Evolutionary conservation across 2,329 filamentous ascomycete genomes (phyloP).

Genomic region (Elsinoe necatrix): DNA sequence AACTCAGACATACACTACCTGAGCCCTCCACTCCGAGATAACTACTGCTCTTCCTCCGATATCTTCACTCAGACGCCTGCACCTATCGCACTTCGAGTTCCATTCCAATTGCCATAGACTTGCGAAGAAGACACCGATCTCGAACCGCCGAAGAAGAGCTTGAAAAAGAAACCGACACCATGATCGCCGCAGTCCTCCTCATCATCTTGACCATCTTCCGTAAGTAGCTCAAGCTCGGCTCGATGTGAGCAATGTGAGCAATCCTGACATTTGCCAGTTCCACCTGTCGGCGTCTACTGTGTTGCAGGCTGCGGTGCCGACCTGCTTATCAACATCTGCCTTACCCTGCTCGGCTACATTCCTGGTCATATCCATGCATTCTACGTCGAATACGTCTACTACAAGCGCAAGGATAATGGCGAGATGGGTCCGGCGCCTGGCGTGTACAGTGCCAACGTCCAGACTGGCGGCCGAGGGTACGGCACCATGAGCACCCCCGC

Average conservation of each 20-base stretch:
- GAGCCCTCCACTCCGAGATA: too few relatives aligned
- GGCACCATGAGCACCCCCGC: slow-evolving; percentile 25
- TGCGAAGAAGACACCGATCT: neutral
- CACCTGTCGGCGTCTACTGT: slow-evolving; percentile 42
- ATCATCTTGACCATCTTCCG: slow-evolving; percentile 40
- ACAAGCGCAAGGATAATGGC: slow-evolving; percentile 59
- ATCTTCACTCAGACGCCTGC: neutral
- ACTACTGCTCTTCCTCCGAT: too few relatives aligned
- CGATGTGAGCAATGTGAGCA: neutral
- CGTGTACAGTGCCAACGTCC: slow-evolving; percentile 64
- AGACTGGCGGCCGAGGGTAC: slow-evolving; percentile 50
- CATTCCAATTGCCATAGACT: neutral
- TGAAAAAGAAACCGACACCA: slow-evolving; percentile 16
- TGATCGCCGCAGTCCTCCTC: slow-evolving; percentile 34
- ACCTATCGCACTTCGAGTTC: neutral
- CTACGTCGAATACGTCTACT: slow-evolving; percentile 77
- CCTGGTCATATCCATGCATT: slow-evolving; percentile 69
- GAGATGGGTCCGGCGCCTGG: slow-evolving; percentile 57
- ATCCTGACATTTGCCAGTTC: slow-evolving; percentile 29
- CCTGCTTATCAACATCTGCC: slow-evolving; percentile 40
- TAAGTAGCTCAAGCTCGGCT: slow-evolving; percentile 23
- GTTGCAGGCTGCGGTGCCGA: slow-evolving; percentile 44
- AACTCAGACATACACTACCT: too few relatives aligned
- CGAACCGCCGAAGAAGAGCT: neutral
- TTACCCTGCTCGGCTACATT: slow-evolving; percentile 49